Percentiles rank a stretch among this genome's conserved stretches.
Evolutionary conservation across 352 stramenopile species (phyloP).

Genomic region (Hyaloperonospora arabidopsidis): DNA sequence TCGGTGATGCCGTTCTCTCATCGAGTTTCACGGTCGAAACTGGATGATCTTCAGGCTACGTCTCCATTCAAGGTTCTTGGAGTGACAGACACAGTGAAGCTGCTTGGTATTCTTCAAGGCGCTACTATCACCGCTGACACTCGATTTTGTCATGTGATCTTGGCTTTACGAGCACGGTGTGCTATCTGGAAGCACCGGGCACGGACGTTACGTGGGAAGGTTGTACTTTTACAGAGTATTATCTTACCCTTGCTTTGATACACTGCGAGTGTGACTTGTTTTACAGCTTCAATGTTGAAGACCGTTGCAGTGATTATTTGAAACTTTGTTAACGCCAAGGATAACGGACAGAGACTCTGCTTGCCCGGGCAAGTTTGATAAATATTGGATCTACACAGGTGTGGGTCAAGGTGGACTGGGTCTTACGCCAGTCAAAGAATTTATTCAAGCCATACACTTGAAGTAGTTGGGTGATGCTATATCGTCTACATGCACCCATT

Average conservation of each 20-base stretch:
- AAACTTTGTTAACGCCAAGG: neutral
- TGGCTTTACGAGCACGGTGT: neutral
- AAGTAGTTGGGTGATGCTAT: no score
- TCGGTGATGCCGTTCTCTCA: neutral
- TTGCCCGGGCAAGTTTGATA: neutral
- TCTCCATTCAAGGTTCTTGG: neutral
- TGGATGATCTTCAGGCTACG: neutral
- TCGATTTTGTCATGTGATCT: neutral
- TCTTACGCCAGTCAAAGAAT: neutral
- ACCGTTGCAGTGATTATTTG: neutral
- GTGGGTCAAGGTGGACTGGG: neutral
- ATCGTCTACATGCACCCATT: no score
- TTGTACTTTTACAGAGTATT: neutral
- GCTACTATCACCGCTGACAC: neutral
- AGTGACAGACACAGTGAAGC: neutral
- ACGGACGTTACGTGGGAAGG: neutral
- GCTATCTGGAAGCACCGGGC: neutral
- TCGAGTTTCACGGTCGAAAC: neutral
- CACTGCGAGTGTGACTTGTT: neutral
- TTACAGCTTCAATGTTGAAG: neutral
- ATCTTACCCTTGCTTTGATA: neutral
- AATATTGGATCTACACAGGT: neutral
- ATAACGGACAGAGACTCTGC: neutral
- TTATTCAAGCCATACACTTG: neutral
- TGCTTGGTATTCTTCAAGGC: neutral